phyloP scores from a whole-genome alignment of 192 early-diverging fungal genomes.

The Rhizoclosmatium globosum region DNA sequence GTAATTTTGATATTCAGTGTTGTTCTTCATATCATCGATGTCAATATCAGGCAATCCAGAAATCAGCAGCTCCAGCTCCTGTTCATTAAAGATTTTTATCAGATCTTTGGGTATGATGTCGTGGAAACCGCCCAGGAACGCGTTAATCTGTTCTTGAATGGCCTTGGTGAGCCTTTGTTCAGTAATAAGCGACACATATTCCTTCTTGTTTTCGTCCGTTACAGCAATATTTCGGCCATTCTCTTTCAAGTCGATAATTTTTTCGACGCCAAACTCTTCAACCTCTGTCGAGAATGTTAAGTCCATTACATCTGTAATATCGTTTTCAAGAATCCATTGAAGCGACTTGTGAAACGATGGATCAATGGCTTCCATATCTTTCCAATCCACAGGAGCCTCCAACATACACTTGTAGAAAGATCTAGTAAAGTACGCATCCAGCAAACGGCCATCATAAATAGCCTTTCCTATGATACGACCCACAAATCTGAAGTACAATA shows the following conservation, averaged over 20 bases:
- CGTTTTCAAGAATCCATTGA: constrained; percentile 98
- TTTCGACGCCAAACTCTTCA: constrained; percentile 90
- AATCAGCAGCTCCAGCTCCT: constrained; percentile 97
- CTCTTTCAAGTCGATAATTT: constrained; percentile 87
- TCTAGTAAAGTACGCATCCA: constrained; percentile 97
- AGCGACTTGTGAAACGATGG: constrained; percentile 96
- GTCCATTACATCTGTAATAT: constrained; percentile 94
- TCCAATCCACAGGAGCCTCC: constrained; percentile 90
- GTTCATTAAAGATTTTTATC: constrained; percentile 98
- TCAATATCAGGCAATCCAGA: constrained; percentile 99
- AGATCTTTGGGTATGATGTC: constrained; percentile 92
- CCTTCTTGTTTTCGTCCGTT: constrained; percentile 95
- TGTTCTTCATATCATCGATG: constrained; percentile 99
- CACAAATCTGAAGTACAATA: constrained; percentile 97
- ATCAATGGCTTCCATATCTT: constrained; percentile 98
- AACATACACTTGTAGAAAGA: constrained; percentile 99
- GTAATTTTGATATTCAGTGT: constrained; percentile 96
- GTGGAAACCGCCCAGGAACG: constrained; percentile 94
- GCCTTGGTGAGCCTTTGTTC: constrained; percentile 91
- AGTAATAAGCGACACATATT: constrained; percentile 93
- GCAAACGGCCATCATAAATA: constrained; percentile 93
- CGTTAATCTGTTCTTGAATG: constrained; percentile 94
- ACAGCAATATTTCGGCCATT: constrained; percentile 88
- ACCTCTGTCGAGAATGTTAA: constrained; percentile 94
- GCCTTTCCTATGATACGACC: constrained; percentile 99